Base-by-base conservation (phyloP, 352 stramenopile genomes). In the Globisporangium irregulare region DNA sequence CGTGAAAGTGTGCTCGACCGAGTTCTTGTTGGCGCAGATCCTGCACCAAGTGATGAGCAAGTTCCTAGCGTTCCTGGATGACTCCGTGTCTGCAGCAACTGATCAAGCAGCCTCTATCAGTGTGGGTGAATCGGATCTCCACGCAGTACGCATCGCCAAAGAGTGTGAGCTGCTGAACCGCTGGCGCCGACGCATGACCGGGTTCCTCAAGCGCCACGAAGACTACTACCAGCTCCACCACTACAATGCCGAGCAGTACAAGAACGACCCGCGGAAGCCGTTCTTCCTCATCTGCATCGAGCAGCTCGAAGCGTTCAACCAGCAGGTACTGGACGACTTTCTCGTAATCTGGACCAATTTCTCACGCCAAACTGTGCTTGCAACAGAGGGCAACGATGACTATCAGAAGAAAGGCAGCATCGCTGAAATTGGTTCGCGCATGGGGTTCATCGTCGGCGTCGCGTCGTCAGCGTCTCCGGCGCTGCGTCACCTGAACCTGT, bases 261-360 rank as follows among this genome's bases (percentile, higher is more conserved):
- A 50, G 8, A 48, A 67, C 22, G 32, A 64, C 54, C 22, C 62
- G 54, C 64, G 60, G 25, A 71, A 56, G n/a, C 71, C 85, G 5
- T 93, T 79, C 57, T 34, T 90, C 27, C 41, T 95, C 38, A 64
- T 95, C 1, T 92, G 86, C 64, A 82, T 95, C n/a, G 87, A 93
- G 50, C 79, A 93, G 64, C 73, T 93, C 12, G 87, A 95, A 69
- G 63, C 64, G 0, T 86, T 95, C 10, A 76, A 80, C 8, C 75
- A 84, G 29, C 70, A 78, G 22, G 77, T 87, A 0, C 73, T 93
- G 14, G 71, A 79, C 24, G 86, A 95, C 41, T 92, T 95, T 56
- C 64, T 95, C 20, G 81, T 86, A 50, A 78, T 92, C 43, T 93
- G 84, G 84, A 81, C 76, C 9, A 77, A 92, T 64, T 88, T 82